Evolutionary conservation across 257 asterid genomes (phyloP).

Genomic region (Nicotiana paniculata): DNA sequence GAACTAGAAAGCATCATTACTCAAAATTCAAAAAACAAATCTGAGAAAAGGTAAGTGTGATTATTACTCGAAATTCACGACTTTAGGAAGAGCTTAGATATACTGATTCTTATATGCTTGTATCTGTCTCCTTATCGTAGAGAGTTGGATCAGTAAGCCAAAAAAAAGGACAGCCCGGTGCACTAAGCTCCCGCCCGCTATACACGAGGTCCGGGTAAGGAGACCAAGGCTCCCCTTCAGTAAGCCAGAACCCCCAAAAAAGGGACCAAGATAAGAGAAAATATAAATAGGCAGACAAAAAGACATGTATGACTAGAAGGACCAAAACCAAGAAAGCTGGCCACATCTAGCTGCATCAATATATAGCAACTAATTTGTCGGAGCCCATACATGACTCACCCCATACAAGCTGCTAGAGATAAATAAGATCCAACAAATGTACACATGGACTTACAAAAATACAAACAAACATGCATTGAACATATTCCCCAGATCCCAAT

Average conservation of each 20-base stretch:
- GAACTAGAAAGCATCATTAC: neutral
- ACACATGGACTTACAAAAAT: neutral
- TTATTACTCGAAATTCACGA: neutral
- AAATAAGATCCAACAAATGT: neutral
- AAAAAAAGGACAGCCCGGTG: too few relatives aligned
- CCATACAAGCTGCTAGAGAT: neutral
- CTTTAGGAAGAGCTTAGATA: neutral
- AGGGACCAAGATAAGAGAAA: neutral
- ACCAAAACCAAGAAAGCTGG: neutral
- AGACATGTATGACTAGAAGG: neutral
- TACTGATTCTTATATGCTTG: neutral
- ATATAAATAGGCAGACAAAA: neutral
- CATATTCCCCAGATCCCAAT: too few relatives aligned
- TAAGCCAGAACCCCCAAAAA: neutral
- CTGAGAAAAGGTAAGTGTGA: neutral
- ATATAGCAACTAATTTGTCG: neutral
- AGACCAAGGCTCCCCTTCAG: too few relatives aligned
- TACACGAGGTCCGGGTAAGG: too few relatives aligned
- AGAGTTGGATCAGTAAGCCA: neutral
- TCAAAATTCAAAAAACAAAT: neutral
- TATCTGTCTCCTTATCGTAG: neutral
- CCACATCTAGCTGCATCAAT: neutral
- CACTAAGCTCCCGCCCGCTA: too few relatives aligned
- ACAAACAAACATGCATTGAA: neutral
- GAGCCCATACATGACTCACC: neutral